Evolutionary conservation across 2,329 filamentous ascomycete genomes (phyloP).

Genomic region (Trichothecium roseum): DNA sequence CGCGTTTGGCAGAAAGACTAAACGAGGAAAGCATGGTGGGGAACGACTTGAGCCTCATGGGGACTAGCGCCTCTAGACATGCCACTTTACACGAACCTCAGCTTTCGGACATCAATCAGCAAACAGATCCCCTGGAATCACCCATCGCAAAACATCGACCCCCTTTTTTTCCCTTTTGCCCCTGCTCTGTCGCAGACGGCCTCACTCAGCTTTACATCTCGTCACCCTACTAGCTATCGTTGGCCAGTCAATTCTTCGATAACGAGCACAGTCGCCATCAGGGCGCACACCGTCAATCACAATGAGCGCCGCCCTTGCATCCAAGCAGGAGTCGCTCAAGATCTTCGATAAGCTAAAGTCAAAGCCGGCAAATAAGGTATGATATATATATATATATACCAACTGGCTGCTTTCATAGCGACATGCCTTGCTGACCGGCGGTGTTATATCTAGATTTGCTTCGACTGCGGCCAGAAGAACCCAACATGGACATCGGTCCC

Average conservation of each 20-base stretch:
- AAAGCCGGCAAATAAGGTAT: conserved; percentile 89
- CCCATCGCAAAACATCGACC: conserved; percentile 1
- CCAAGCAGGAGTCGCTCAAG: conserved; percentile 90
- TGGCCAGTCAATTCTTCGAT: not conserved
- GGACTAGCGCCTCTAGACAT: conserved; percentile 27
- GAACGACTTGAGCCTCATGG: conserved; percentile 13
- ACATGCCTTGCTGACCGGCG: conserved; percentile 7
- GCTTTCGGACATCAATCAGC: conserved; percentile 6
- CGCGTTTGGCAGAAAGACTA: conserved; percentile 25
- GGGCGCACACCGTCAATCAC: conserved; percentile 19
- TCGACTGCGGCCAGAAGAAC: conserved; percentile 95
- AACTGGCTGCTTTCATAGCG: too few relatives aligned
- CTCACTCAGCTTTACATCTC: not conserved
- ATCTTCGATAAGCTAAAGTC: conserved; percentile 96
- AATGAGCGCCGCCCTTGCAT: conserved; percentile 60
- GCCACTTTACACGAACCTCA: conserved; percentile 31
- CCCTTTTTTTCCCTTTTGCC: not conserved
- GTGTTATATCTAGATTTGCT: conserved; percentile 63
- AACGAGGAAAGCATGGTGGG: conserved; percentile 11
- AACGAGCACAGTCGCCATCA: not conserved
- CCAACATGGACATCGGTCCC: conserved; percentile 97
- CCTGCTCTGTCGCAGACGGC: not conserved
- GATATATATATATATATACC: conserved; percentile 12
- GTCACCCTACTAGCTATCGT: not conserved
- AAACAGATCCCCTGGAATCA: not conserved